Evolutionary conservation across 2,329 filamentous ascomycete species (phyloP), one percentile per base, ranked within the genome.

Genomic region (Fusarium camptoceras): DNA sequence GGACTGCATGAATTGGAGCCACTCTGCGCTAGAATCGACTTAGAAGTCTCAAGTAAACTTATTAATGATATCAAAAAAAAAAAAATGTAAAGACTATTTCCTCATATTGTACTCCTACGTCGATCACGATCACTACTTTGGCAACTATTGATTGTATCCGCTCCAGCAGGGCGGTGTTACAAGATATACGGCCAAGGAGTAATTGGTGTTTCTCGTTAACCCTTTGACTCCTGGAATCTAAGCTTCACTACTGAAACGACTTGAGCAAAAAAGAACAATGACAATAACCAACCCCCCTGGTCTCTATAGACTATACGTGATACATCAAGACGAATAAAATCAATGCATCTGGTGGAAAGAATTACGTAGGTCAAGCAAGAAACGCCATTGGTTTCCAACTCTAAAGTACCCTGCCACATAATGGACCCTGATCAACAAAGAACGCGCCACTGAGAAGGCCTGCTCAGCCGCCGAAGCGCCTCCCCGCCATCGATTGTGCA

Each of bases 391-490:
- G 59, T 68, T 71, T 71, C 64, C 44, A 25, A 43, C 39, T 56
- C 54, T 39, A 49, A 44, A 56, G 41, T 50, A 49, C 67, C 67
- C 67, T 70, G 62, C 66, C 62, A 70, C 53, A 41, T 31, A 24
- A 30, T 39, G 55, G 43, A 56, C 68, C 68, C 60, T 69, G 65
- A 69, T 71, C 39, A 51, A 30, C 63, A 28, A 71, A 55, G 59
- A 54, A 71, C 55, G 64, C 64, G 64, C 68, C 68, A 71, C 64
- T 68, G 63, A 49, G 39, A 59, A 46, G 47, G 54, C 58, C 55
- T 69, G 64, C 68, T 69, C 59, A 71, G 68, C 68, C 68, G 64
- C 68, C 56, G 55, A 67, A 67, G 63, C 64, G 63, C 62, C 55
- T 39, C 63, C 59, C 61, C 37, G 22, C 61, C 57, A 54, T 71